Conservation (phyloP, 352 stramenopile species). For the Pythium pyrilobum region DNA sequence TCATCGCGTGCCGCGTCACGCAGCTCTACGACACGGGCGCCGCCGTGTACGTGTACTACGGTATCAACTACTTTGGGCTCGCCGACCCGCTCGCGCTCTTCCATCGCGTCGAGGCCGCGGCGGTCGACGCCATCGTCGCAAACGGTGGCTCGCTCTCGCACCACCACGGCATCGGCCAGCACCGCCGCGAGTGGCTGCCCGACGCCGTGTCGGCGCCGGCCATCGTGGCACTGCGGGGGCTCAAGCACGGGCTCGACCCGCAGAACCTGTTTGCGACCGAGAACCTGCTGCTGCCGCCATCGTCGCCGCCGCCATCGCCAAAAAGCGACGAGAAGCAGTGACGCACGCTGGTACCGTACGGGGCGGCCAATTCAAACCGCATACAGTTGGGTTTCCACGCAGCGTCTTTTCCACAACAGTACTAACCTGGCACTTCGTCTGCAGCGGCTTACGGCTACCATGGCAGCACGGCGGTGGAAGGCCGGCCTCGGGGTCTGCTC, state of each 20-base stretch:
- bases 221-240: conserved; percentile 55
- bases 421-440: no score
- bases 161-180: conserved; percentile 95
- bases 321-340: no score
- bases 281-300: no score
- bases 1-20: conserved; percentile 91
- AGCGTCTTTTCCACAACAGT: no score
- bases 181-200: conserved; percentile 81
- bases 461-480: no score
- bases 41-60: conserved; percentile 96
- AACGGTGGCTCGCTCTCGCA: conserved; percentile 92
- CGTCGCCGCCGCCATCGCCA: no score
- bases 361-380: no score
- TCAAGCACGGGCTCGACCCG: conserved; percentile 90
- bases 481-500: no score
- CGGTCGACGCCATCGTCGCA: conserved; percentile 83
- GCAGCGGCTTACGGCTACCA: no score
- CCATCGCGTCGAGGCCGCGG: conserved; percentile 62
- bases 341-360: no score
- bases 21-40: conserved; percentile 94
- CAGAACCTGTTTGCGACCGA: conserved; percentile 89
- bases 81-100: conserved; percentile 79
- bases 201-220: conserved; percentile 76
- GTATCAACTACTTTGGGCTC: conserved; percentile 89
- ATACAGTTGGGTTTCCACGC: no score